Evolutionary conservation across 768 basidiomycete species (phyloP), one percentile per base, ranked within the genome.

Genomic region (Tricholoma sp.): DNA sequence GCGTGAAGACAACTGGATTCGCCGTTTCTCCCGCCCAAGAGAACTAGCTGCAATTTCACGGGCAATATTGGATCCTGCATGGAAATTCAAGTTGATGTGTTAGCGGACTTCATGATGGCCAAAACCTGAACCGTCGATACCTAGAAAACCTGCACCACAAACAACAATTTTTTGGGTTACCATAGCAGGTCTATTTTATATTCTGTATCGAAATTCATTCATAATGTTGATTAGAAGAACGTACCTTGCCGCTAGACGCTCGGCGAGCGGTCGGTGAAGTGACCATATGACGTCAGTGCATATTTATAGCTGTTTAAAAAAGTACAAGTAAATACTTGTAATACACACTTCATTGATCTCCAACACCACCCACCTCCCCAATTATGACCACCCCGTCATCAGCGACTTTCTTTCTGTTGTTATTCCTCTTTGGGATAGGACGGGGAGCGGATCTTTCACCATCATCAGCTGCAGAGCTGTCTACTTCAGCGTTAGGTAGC

Each of bases 81-180:
- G n/a, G 52, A 39, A 22, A 50, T 22, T n/a, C n/a, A n/a, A n/a
- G n/a, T n/a, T 27, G 35, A 12, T 12, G 12, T 45, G 49, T 54
- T 4, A 50, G 34, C 35, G 14, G 60, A 19, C 24, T 45, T 12
- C 22, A 50, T 11, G 41, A 50, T 50, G 35, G 27, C 50, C 35
- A 24, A 16, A 32, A 49, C n/a, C 14, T 18, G 22, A 7, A 31
- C 32, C 56, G 9, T 61, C 35, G 46, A n/a, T 61, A 83, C 87
- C 87, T 60, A 89, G 64, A 64, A 89, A 89, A 18, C 81, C 82
- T 53, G 81, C 77, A 34, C 82, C 81, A 51, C 82, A 83, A 12
- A 82, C 66, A 24, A 81, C 78, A 32, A 82, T 69, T 64, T 79
- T 81, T 32, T 62, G 59, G 11, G 59, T 47, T 50, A 57, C 46